Evolutionary conservation across 1,139 yeast species (phyloP), one percentile per base, ranked within the genome.

Genomic region (Saccharomycopsis crataegensis): DNA sequence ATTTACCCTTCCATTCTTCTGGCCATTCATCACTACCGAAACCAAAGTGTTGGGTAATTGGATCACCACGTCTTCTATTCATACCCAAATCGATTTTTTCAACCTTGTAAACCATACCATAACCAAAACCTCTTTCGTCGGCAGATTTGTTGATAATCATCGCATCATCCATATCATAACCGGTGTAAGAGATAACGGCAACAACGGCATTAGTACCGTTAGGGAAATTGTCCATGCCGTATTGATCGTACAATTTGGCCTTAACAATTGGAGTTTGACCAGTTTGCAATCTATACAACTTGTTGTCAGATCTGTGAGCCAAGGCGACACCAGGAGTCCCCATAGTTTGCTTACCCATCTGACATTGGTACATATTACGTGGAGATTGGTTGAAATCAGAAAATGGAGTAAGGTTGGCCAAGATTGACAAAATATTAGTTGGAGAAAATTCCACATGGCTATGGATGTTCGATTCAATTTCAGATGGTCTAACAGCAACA

Each of bases 291-390:
- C 95, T 83, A 71, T 93, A 93, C 58, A 93, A 74, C 69, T 91
- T 94, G 73, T 94, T 94, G 69, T 93, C 99, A 0, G 96, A 86
- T 70, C 99, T 81, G 69, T 91, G 96, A 48, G 76, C 81, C 56
- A 93, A 75, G 0, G 96, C 97, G 56, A 93, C 96, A 73, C 98
- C 98, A 8, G 99, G 99, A 5, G 99, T 93, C 72, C 99, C 99
- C 99, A 93, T 93, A 31, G 99, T 93, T 76, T 93, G 99, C 74
- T 93, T 93, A 80, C 98, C 99, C 99, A 93, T 93, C 78, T 94
- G 99, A 75, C 99, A 93, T 74, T 93, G 99, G 70, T 93, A 93
- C 99, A 94, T 93, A 70, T 93, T 93, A 82, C 99, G 86, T 65
- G 99, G 99, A 40, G 98, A 90, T 75, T 93, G 99, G 71, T 93